Evolutionary conservation across 2,329 filamentous ascomycete species (phyloP).

Genomic region (Calonectria pseudoturangicola): DNA sequence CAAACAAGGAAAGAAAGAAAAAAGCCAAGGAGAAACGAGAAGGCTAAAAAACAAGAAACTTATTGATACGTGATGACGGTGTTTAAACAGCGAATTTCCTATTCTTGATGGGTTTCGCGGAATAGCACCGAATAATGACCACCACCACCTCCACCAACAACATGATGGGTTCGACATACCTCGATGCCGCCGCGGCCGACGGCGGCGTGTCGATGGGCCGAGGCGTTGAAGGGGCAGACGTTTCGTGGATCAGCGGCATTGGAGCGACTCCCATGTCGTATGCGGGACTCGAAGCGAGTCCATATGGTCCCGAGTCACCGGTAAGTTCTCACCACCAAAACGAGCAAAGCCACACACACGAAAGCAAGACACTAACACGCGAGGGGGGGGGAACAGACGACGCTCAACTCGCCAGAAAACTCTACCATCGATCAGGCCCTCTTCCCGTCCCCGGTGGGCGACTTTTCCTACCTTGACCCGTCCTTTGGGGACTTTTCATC

Average conservation of each 20-base stretch:
- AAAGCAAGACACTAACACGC: background rate
- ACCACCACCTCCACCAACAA: slow-evolving; percentile 26
- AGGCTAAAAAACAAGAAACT: slow-evolving; percentile 9
- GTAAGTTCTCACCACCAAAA: slow-evolving; percentile 36
- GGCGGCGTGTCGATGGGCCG: slow-evolving; percentile 35
- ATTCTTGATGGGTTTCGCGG: slow-evolving; percentile 52
- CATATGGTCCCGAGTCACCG: slow-evolving; percentile 46
- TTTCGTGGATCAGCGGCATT: slow-evolving; percentile 49
- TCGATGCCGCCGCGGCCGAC: slow-evolving; percentile 46
- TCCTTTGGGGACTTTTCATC: slow-evolving; percentile 50
- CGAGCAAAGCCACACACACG: background rate
- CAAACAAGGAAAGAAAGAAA: slow-evolving; percentile 22
- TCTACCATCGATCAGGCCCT: slow-evolving; percentile 52
- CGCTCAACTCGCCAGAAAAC: slow-evolving; percentile 43
- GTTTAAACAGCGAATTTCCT: slow-evolving; percentile 48
- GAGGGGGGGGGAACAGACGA: slow-evolving; percentile 19
- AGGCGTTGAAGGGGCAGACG: slow-evolving; percentile 40
- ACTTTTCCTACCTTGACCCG: slow-evolving; percentile 51
- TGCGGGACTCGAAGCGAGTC: slow-evolving; percentile 45
- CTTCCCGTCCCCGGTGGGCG: slow-evolving; percentile 50
- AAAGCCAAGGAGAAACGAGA: slow-evolving; percentile 9
- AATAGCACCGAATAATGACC: slow-evolving; percentile 46
- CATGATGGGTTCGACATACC: slow-evolving; percentile 52
- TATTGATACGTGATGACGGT: slow-evolving; percentile 52
- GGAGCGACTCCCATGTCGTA: slow-evolving; percentile 49